A percentile compares a stretch with the other conserved stretches of the same genome.
These are phyloP conservation scores for Phytophthora uliginosa DNA, from an alignment of 352 stramenopile genomes.

Conservation along the genomic window DNA sequence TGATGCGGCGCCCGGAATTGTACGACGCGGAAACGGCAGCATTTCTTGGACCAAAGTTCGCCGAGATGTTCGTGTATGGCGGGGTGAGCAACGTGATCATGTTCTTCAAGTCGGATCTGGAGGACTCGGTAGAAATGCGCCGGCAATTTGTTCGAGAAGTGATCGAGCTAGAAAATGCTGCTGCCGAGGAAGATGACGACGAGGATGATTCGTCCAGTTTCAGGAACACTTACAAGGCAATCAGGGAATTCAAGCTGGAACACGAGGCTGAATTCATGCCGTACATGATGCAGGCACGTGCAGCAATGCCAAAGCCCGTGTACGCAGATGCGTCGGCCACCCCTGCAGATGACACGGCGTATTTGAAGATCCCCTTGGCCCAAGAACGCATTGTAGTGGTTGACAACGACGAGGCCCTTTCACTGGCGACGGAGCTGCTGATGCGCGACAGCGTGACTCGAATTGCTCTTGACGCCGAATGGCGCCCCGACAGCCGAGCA, in stretches of 20 bases:
- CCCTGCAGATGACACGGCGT: conserved; percentile 40
- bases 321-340: conserved; percentile 39
- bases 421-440: conserved; percentile 58
- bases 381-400: conserved; percentile 62
- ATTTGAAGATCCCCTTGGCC: conserved; percentile 61
- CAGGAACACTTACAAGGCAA: conserved; percentile 50
- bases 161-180: conserved; percentile 66
- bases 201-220: conserved; percentile 41
- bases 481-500: conserved; percentile 61
- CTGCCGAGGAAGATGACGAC: conserved; percentile 34
- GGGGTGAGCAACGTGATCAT: conserved; percentile 61
- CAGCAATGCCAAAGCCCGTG: conserved; percentile 36
- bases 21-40: conserved; percentile 58
- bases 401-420: conserved; percentile 63
- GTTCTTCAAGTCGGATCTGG: conserved; percentile 68
- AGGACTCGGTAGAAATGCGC: conserved; percentile 57
- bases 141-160: conserved; percentile 74
- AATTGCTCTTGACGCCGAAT: conserved; percentile 78
- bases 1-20: conserved; percentile 61
- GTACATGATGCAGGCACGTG: conserved; percentile 51
- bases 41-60: conserved; percentile 65
- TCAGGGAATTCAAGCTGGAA: conserved; percentile 72
- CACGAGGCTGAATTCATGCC: conserved; percentile 78
- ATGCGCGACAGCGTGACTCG: conserved; percentile 47
- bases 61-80: conserved; percentile 65